Evolutionary conservation across 1,139 yeast genomes (phyloP), one percentile per base, ranked within the genome.

Genomic region (Hyphopichia burtonii): DNA sequence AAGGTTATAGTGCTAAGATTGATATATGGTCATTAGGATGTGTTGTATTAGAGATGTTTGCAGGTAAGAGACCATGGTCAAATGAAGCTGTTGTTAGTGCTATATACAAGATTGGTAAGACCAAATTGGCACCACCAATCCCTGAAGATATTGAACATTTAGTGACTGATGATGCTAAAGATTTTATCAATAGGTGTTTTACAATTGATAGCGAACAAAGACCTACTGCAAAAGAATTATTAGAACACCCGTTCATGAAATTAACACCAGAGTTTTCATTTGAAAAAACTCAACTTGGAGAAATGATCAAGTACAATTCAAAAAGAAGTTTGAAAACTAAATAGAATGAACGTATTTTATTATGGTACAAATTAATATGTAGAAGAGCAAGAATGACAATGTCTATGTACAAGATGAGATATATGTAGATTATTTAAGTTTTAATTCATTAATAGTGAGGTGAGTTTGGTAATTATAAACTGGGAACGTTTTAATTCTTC

Each of bases 11-110:
- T 67, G 99, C 99, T 22, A 94, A 94, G 63, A 90, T 94, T 31
- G 95, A 86, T 61, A 85, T 86, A 31, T 86, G 95, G 95, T 84
- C 98, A 0, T 65, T 91, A 34, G 99, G 99, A 0, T 94, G 99
- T 71, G 96, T 94, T 44, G 94, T 93, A 3, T 62, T 93, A 44
- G 99, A 94, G 61, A 93, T 94, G 99, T 85, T 82, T 69, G 89
- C 91, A 0, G 94, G 93, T 1, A 80, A 82, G 52, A 66, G 94
- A 42, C 94, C 94, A 0, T 86, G 95, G 95, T 82, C 86, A 3
- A 83, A 85, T 53, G 78, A 82, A 48, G 93, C 87, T 17, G 88
- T 83, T 22, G 85, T 84, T 8, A 85, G 89, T 50, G 93, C 91
- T 1, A 82, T 86, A 41, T 86, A 83, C 53, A 78, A 80, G 75